phyloP scores from a whole-genome alignment of 208 protist species.

The Trypanosomatidae sp. region DNA sequence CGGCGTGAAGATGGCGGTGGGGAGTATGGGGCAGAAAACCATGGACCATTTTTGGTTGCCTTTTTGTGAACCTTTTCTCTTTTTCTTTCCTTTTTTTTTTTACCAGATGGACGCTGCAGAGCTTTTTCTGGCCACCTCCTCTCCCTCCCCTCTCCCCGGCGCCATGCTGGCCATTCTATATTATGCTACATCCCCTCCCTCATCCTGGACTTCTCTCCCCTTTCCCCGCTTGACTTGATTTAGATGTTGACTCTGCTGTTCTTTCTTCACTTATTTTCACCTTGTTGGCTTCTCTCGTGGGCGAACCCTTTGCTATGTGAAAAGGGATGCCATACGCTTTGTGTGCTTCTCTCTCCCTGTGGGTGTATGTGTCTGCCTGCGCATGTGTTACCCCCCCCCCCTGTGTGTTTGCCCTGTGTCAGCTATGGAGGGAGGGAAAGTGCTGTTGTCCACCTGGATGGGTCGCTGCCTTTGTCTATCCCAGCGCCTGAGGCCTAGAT shows the following conservation, averaged over 20 bases:
- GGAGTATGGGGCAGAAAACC: neutral
- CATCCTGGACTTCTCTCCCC: neutral
- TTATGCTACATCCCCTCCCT: neutral
- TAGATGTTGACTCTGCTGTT: neutral
- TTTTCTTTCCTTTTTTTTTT: neutral
- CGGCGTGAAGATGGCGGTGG: neutral
- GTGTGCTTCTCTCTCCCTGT: neutral
- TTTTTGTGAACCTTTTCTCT: conserved; percentile 1
- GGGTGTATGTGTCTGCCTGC: neutral
- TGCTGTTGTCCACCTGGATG: neutral
- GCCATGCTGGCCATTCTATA: neutral
- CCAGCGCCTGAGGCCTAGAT: too few species aligned
- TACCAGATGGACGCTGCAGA: neutral
- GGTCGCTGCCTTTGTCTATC: too few species aligned
- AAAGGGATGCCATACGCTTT: neutral
- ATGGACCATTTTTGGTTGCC: neutral
- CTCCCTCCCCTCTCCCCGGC: neutral
- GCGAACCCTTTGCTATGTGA: neutral
- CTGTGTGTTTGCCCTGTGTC: neutral
- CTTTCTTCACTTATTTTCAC: neutral
- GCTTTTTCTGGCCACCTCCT: neutral
- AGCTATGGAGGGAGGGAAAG: neutral
- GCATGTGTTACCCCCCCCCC: neutral
- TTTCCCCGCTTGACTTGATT: neutral
- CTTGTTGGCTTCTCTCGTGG: neutral